A percentile compares a stretch with the other conserved stretches of the same genome.
Conservation (phyloP, 1,284 basidiomycete genomes). For the Inonotus obliquus region DNA sequence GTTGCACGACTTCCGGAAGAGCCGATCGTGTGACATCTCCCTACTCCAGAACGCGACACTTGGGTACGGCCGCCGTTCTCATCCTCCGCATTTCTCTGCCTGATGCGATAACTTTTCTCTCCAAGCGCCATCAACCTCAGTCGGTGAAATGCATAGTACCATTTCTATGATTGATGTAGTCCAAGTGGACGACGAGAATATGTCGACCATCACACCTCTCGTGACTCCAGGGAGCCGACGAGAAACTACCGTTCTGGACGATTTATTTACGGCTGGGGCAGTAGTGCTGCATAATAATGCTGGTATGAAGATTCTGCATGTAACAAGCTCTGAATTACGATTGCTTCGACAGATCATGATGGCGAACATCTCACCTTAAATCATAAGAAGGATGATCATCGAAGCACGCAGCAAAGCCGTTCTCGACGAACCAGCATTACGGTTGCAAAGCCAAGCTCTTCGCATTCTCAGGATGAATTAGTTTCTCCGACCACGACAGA, state of each 20-base stretch:
- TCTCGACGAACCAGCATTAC: conserved; percentile 12
- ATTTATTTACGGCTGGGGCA: background rate
- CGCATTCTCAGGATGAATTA: background rate
- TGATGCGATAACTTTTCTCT: background rate
- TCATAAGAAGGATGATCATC: background rate
- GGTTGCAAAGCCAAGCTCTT: background rate
- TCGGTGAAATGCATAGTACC: background rate
- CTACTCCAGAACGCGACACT: background rate
- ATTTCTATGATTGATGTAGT: conserved; percentile 8
- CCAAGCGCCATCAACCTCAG: background rate
- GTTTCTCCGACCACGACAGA: background rate
- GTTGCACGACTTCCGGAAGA: background rate
- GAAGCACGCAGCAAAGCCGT: background rate
- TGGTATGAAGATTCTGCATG: background rate
- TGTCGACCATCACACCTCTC: background rate
- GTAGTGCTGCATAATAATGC: background rate
- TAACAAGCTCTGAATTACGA: background rate
- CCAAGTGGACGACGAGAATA: background rate
- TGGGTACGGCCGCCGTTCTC: background rate
- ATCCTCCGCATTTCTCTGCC: background rate
- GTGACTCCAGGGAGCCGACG: background rate
- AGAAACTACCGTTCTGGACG: background rate
- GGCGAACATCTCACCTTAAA: background rate
- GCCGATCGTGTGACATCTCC: background rate
- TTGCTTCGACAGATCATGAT: background rate